phyloP scores from a whole-genome alignment of 2,329 filamentous ascomycete genomes.

The Leptographium wingfieldii region DNA sequence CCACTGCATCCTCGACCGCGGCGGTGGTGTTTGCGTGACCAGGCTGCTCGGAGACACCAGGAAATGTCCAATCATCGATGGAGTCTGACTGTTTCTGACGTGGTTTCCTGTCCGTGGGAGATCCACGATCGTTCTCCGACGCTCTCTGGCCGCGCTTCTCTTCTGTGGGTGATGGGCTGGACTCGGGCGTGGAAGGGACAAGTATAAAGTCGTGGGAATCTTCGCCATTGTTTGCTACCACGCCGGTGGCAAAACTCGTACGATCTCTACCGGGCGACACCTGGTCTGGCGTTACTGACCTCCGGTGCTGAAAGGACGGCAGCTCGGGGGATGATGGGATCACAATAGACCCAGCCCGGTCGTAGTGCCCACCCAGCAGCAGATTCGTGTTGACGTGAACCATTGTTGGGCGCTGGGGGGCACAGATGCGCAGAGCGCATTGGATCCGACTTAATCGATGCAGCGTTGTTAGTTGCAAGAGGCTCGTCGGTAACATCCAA shows the following conservation, averaged over 20 bases:
- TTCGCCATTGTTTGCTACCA: no score
- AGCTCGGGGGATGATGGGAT: slow-evolving; percentile 6
- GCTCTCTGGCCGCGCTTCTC: no score
- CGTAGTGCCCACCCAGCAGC: neutral
- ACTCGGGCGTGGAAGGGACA: neutral
- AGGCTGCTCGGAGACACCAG: neutral
- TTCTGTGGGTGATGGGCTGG: neutral
- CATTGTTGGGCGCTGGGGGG: slow-evolving; percentile 19
- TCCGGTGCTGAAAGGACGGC: neutral
- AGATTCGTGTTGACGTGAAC: slow-evolving; percentile 15
- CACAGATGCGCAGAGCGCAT: slow-evolving; percentile 35
- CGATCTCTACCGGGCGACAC: neutral
- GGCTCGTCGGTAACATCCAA: neutral
- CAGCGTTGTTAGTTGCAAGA: slow-evolving; percentile 14
- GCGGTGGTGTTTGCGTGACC: neutral
- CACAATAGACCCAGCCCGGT: neutral
- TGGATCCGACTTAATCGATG: slow-evolving; percentile 18
- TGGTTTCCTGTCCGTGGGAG: no score
- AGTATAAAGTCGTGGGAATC: neutral
- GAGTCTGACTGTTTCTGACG: no score
- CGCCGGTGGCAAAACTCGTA: no score
- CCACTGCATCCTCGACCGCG: neutral
- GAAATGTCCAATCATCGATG: neutral
- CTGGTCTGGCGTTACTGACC: neutral
- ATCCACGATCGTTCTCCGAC: no score